Evolutionary conservation across 768 basidiomycete genomes (phyloP).

Genomic region (Pleurotus tuber-regium): DNA sequence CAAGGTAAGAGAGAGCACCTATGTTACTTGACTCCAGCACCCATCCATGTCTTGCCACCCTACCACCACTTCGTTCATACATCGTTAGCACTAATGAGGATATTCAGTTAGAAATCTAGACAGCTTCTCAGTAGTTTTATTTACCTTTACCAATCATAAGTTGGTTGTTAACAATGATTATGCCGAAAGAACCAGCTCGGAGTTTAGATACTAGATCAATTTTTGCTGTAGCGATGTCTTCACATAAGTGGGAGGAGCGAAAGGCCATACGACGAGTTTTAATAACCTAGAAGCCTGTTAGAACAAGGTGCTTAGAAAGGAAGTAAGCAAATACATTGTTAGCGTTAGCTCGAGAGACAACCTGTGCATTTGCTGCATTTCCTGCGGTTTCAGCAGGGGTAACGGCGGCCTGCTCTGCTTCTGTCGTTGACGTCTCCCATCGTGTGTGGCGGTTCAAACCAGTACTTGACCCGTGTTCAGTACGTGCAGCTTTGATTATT

Average conservation of each 20-base stretch:
- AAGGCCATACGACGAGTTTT: slow-evolving; percentile 9
- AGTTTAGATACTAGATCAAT: slow-evolving; percentile 11
- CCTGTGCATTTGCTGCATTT: slow-evolving; percentile 20
- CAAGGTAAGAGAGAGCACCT: slow-evolving; percentile 16
- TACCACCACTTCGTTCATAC: slow-evolving; percentile 17
- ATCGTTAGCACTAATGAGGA: slow-evolving; percentile 9
- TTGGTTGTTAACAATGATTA: slow-evolving; percentile 4
- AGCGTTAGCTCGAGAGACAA: slow-evolving; percentile 11
- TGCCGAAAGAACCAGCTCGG: slow-evolving; percentile 10
- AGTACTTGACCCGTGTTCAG: slow-evolving; percentile 5
- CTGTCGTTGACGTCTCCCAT: slow-evolving; percentile 1
- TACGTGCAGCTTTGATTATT: slow-evolving; percentile 10
- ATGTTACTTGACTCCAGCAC: slow-evolving; percentile 14
- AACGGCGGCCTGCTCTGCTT: neutral
- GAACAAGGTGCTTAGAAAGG: neutral
- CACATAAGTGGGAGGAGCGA: slow-evolving; percentile 7
- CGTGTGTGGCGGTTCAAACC: slow-evolving; percentile 10
- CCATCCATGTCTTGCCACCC: slow-evolving; percentile 17
- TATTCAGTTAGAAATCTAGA: neutral
- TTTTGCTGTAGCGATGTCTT: slow-evolving; percentile 9
- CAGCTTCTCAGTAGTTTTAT: neutral
- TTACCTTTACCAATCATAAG: slow-evolving; percentile 13
- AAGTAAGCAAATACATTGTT: slow-evolving; percentile 6
- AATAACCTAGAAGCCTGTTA: slow-evolving; percentile 8
- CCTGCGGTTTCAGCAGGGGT: too few species aligned